These are phyloP conservation scores for Fusarium bactridioides DNA, from an alignment of 2,329 filamentous ascomycete genomes.

Conservation along the genomic window DNA sequence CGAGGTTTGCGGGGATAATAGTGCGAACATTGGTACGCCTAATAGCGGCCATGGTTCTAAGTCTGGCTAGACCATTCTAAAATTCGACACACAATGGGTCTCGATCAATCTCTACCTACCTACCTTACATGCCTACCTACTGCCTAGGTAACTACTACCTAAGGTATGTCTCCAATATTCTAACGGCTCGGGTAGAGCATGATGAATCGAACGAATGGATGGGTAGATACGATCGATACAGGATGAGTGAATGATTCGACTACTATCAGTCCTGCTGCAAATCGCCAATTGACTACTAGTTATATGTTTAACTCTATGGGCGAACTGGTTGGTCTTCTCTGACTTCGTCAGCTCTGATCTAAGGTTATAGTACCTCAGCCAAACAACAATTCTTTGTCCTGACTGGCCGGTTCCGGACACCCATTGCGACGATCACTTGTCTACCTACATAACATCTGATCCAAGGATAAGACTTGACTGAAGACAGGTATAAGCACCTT, in stretches of 20 bases:
- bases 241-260: neutral
- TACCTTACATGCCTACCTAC: too few species aligned
- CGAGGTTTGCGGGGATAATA: constrained; percentile 5
- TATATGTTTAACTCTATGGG: neutral
- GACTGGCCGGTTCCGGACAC: constrained; percentile 30
- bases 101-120: neutral
- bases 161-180: neutral
- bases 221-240: neutral
- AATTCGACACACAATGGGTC: constrained; percentile 21
- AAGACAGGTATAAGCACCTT: neutral
- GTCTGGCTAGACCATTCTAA: constrained; percentile 30
- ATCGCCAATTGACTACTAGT: neutral
- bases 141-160: too few species aligned
- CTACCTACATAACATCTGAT: constrained; percentile 11
- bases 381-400: constrained; percentile 13
- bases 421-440: constrained; percentile 13
- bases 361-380: constrained; percentile 3
- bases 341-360: constrained; percentile 17
- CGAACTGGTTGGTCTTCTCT: constrained; percentile 4
- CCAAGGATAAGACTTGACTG: neutral
- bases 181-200: neutral
- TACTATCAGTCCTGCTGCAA: neutral
- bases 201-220: neutral
- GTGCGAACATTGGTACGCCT: constrained; percentile 2
- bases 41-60: constrained; percentile 24